Base-by-base conservation (phyloP, 108 stramenopile genomes). In the Hondaea fermentalgiana region DNA sequence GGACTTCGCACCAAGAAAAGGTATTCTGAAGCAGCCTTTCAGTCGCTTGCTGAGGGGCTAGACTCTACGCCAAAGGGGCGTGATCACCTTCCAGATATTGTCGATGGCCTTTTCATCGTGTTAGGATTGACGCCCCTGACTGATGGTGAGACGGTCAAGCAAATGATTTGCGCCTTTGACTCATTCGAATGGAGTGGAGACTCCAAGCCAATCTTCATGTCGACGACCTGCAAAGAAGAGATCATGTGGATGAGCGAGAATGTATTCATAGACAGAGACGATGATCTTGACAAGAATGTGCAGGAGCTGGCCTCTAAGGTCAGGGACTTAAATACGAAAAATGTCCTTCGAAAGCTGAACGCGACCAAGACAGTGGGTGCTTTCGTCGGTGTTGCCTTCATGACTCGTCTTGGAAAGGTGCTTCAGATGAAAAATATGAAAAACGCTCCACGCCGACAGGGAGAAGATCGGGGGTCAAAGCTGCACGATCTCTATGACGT, bases 21-120 rank as follows among this genome's bases (percentile, higher is more conserved):
- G 5, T 23, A 21, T 47, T 53, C 21, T 5, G 72, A 83, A n/a
- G n/a, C 51, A 23, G 72, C 72, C 72, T 83, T 83, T n/a, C 8
- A 10, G 21, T 53, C 16, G 49, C 51, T 83, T 23, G 72, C 72
- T 23, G 10, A 83, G 21, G 72, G 72, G 2, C 51, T 83, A 23
- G 51, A 83, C 51, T 5, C 6, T 10, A 83, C 72, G 8, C 51
- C 10, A n/a, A 53, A 83, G n/a, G 72, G 72, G 16, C 72, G 72
- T 5, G 21, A 83, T n/a, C 21, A 23, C 21, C 72, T 83, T 83
- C 72, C 72, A 5, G 72, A 83, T 45, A 23, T 83, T 44, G 6
- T 83, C 72, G 72, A 83, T 23, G 72, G 72, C n/a, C 72, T 83
- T n/a, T 83, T 51, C 28, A 83, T 83, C 28, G 21, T 83, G 10